Conservation (phyloP, 73 alveolate genomes). For the Symbiodinium pilosum region DNA sequence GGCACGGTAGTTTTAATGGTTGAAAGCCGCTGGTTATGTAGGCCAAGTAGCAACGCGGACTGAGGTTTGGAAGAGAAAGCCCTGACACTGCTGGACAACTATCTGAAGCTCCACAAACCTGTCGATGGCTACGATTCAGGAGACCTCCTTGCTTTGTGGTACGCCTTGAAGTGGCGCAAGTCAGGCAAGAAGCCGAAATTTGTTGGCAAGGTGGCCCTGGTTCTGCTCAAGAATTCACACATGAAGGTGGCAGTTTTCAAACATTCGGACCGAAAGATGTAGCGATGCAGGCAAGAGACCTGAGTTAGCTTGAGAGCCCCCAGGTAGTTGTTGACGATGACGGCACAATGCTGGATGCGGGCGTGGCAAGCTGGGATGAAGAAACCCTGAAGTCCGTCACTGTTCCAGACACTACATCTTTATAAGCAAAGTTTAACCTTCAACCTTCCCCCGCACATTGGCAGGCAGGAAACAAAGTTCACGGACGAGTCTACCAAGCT, state of each 20-base stretch:
- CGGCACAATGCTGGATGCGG: conserved; percentile 1
- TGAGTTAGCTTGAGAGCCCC: too few relatives aligned
- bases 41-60: too few relatives aligned
- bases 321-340: conserved; percentile 35
- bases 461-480: too few relatives aligned
- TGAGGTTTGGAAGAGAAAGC: conserved; percentile 13
- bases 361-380: conserved; percentile 55
- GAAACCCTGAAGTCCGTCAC: not conserved
- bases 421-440: too few relatives aligned
- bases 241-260: too few relatives aligned
- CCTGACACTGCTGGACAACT: conserved; percentile 1
- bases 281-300: too few relatives aligned
- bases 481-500: too few relatives aligned
- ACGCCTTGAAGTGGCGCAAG: conserved; percentile 81
- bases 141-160: conserved; percentile 79
- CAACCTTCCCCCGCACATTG: too few relatives aligned
- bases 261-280: too few relatives aligned
- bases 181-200: conserved; percentile 25
- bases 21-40: too few relatives aligned
- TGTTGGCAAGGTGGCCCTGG: conserved; percentile 44
- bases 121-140: conserved; percentile 36
- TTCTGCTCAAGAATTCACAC: conserved; percentile 37
- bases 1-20: too few relatives aligned
- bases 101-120: conserved; percentile 24
- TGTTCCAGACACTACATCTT: too few relatives aligned